A percentile compares a stretch with the other conserved stretches of the same genome.
Evolutionary conservation across 2,329 filamentous ascomycete species (phyloP).

Genomic region (Scedosporium boydii): DNA sequence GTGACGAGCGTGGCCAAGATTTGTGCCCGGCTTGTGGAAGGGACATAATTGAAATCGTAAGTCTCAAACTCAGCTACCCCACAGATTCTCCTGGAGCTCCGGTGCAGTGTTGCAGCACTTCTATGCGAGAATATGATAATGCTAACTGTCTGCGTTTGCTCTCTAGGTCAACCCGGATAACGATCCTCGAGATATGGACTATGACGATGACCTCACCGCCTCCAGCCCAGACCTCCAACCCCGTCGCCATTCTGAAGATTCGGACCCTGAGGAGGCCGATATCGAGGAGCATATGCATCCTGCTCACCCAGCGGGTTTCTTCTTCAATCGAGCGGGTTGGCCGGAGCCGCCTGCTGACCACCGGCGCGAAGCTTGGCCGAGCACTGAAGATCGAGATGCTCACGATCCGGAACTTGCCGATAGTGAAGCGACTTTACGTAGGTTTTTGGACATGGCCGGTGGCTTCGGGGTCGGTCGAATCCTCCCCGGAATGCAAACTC

Average conservation of each 20-base stretch:
- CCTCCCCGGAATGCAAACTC: neutral
- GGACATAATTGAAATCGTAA: conserved; percentile 80
- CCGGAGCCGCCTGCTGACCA: neutral
- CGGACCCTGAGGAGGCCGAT: conserved; percentile 50
- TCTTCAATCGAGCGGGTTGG: conserved; percentile 26
- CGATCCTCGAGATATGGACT: conserved; percentile 46
- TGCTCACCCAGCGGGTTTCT: conserved; percentile 22
- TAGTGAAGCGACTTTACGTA: conserved; percentile 2
- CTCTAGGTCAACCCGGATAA: conserved; percentile 43
- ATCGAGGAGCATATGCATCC: conserved; percentile 43
- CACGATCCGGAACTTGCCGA: conserved; percentile 5
- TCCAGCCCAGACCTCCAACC: conserved; percentile 20
- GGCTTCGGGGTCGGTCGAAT: conserved; percentile 1
- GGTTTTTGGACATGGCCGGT: conserved; percentile 5
- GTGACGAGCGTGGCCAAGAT: conserved; percentile 52
- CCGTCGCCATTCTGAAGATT: conserved; percentile 26
- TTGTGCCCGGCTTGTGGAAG: conserved; percentile 68
- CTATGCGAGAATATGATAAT: neutral
- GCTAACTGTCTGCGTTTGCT: conserved; percentile 14
- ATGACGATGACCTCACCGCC: conserved; percentile 18
- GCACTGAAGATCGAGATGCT: conserved; percentile 6
- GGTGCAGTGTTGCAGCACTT: too few species aligned
- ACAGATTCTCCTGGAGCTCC: too few species aligned
- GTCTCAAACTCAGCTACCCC: conserved; percentile 20
- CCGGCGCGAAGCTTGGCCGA: neutral